Percentiles rank a stretch among this genome's conserved stretches.
phyloP scores from a whole-genome alignment of 2,329 filamentous ascomycete species.

The Cadophora sp. region DNA sequence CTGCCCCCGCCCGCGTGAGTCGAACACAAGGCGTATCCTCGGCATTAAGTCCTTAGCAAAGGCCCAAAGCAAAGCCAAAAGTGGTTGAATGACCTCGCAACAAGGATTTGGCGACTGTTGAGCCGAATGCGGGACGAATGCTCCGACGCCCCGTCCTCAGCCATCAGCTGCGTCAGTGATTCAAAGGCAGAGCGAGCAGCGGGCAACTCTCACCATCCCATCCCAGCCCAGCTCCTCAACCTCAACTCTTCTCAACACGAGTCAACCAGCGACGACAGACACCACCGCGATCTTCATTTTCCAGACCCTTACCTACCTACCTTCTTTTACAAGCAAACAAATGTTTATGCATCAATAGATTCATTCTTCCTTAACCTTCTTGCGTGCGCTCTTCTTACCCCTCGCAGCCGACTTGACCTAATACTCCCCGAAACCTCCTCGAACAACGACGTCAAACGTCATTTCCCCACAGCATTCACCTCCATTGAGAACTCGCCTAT shows the following conservation, averaged over 20 bases:
- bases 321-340: not conserved
- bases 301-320: conserved; percentile 18
- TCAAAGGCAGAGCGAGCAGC: conserved; percentile 12
- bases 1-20: not conserved
- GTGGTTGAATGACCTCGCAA: conserved; percentile 17
- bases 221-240: conserved; percentile 16
- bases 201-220: not conserved
- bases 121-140: conserved; percentile 11
- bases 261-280: conserved; percentile 17
- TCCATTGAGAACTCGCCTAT: not conserved
- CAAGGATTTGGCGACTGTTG: conserved; percentile 1
- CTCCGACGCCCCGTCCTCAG: conserved; percentile 5
- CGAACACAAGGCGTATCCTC: not conserved
- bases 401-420: conserved; percentile 5
- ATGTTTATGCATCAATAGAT: conserved; percentile 19
- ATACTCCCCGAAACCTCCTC: conserved; percentile 8
- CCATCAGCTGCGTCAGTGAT: conserved; percentile 14
- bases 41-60: conserved; percentile 6
- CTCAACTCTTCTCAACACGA: conserved; percentile 23
- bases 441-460: conserved; percentile 22
- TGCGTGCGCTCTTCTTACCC: conserved; percentile 5
- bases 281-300: not conserved
- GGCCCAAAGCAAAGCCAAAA: not conserved
- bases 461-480: not conserved
- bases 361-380: conserved; percentile 1